Evolutionary conservation across 441 rosid genomes (phyloP), one percentile per base, ranked within the genome.

Genomic region (Pelargonium myrrhifolium): DNA sequence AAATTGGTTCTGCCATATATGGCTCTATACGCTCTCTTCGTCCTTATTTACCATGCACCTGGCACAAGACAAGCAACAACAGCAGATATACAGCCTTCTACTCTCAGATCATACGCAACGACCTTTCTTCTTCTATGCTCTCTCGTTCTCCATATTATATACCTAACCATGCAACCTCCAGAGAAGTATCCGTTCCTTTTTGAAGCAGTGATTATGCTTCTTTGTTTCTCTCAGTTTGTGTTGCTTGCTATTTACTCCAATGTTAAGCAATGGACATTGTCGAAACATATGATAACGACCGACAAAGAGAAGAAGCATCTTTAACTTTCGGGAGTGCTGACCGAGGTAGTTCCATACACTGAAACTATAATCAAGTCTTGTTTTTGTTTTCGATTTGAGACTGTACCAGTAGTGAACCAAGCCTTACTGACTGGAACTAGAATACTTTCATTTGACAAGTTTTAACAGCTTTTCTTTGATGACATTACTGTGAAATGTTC

Each of bases 161-260:
- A 87, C 82, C 65, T 88, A 63, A 84, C 86, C 21, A 18, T 74
- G 70, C 70, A n/a, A 12, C 96, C 97, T 66, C 97, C 96, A 1
- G 74, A 68, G 74, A 87, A 75, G 78, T 89, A 85, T 75, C 95
- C 97, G 79, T 93, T 84, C 82, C 79, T 90, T 60, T 90, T 84
- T 26, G 96, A 91, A 72, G 99, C 99, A 64, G 60, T 87, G 65
- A 91, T 93, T 73, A 89, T 91, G 97, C 81, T 80, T 70, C 75
- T 87, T 31, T 89, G 97, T 83, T 89, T 93, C 81, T 76, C 78
- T 53, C 88, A 81, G 66, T 88, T 93, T 66, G 3, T 75, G 11
- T 39, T 68, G 66, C 82, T 89, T 63, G 77, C 84, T n/a, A 6
- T 86, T 65, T 75, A 84, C 78, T 72, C 92, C 67, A 89, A 90